Evolutionary conservation across 2,329 filamentous ascomycete genomes (phyloP), one percentile per base, ranked within the genome.

Genomic region (Elsinoe arachidis): DNA sequence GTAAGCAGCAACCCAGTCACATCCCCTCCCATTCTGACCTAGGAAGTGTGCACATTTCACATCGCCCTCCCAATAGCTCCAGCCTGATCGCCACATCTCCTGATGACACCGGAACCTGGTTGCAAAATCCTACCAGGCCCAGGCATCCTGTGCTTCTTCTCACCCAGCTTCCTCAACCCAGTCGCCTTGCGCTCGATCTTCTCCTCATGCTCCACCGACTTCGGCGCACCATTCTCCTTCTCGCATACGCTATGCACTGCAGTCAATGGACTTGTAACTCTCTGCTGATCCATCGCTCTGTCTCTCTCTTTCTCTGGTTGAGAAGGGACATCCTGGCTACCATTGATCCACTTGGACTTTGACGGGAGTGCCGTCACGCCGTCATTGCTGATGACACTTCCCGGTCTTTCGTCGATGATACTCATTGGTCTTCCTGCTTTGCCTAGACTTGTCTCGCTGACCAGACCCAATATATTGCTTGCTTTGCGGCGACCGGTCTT

Each of bases 381-480:
- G 9, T 56, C 54, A 17, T 30, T 46, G 26, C 54, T 56, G 15
- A 46, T 12, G 4, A 46, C 41, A 23, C 54, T 56, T 14, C 54
- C 54, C 10, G 54, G 54, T n/a, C 54, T 17, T 37, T 56, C 54
- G 12, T 56, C 54, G 19, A 56, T 56, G 38, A 56, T 56, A n/a
- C 54, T 56, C 54, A 56, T 56, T 1, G 54, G 54, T 23, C 54
- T 5, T 2, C 54, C 34, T n/a, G 12, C 41, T 23, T 56, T 56
- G 14, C 49, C 49, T 2, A 53, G 49, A 23, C 39, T 49, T 1
- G 19, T 46, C 39, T 46, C 39, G 15, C 26, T 47, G 17, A 15
- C 43, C 4, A 56, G 26, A 5, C 54, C 54, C 11, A 49, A 33
- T 11, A 56, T 43, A 4, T 23, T 38, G 2, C 43, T 33, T 30